phyloP scores from a whole-genome alignment of 2,329 filamentous ascomycete genomes.

The Incumbomyces delicatus region DNA sequence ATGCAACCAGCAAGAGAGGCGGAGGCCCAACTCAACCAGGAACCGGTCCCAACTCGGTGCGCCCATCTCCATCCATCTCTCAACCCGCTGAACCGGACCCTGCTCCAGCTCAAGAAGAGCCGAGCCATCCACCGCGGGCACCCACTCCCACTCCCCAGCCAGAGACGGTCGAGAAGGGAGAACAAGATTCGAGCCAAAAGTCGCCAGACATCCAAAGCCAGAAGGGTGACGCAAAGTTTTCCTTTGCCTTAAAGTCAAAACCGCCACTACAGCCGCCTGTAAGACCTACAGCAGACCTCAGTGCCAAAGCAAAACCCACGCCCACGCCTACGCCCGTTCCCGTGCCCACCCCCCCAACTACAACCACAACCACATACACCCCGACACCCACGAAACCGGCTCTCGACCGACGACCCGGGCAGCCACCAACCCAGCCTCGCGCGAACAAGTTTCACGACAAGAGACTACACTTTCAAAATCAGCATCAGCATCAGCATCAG shows the following conservation, averaged over 20 bases:
- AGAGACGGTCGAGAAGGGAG: constrained; percentile 46
- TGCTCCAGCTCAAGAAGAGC: constrained; percentile 22
- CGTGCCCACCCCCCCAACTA: too few species aligned
- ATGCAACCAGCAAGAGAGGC: constrained; percentile 42
- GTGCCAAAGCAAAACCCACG: constrained; percentile 26
- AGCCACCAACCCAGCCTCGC: constrained; percentile 29
- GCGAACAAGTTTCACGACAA: constrained; percentile 34
- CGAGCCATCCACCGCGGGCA: constrained; percentile 27
- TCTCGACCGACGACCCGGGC: constrained; percentile 25
- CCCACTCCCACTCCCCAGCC: constrained; percentile 53
- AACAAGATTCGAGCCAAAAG: constrained; percentile 47
- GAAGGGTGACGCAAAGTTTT: constrained; percentile 61
- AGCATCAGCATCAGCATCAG: constrained; percentile 25
- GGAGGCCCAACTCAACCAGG: constrained; percentile 25
- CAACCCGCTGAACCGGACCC: constrained; percentile 2
- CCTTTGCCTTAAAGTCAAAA: constrained; percentile 85
- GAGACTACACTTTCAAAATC: constrained; percentile 27
- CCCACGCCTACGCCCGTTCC: too few species aligned
- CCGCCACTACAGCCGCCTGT: constrained; percentile 47
- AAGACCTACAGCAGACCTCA: constrained; percentile 42
- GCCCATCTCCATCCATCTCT: constrained; percentile 16
- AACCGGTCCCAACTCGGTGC: constrained; percentile 26
- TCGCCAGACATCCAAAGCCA: constrained; percentile 42
- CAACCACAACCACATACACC: too few species aligned
- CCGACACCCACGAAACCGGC: constrained; percentile 20